Evolutionary conservation across 202 grass and related monocot genomes (phyloP), one percentile per base, ranked within the genome.

Genomic region (Thinopyrum obtusiflorum): DNA sequence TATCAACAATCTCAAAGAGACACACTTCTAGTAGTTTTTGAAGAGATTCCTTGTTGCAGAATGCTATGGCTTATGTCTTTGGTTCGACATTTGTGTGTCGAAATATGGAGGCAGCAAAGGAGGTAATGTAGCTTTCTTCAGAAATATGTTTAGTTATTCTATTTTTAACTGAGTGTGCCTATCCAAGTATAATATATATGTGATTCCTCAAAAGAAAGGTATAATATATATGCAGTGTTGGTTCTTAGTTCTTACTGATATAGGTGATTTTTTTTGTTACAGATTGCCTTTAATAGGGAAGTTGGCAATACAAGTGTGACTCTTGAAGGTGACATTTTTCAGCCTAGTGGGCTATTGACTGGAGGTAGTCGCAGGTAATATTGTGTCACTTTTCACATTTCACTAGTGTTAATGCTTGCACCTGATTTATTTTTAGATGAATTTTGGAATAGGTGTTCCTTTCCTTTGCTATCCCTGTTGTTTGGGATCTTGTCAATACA

Each of bases 51-150:
- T 83, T 83, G 14, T 87, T 91, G 66, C 89, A 98, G 96, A 94
- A 98, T 88, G 96, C 96, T 65, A 89, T 98, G 84, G 40, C 88
- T 66, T 94, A 73, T 79, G 90, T 92, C 40, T 98, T 98, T 82
- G 97, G 97, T 69, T 92, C 90, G 32, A 90, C 97, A 87, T 98
- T 98, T 92, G 93, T 98, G 42, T 98, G 97, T 69, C 77, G 64
- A 80, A 89, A 89, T 88, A 92, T 72, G 44, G 88, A 96, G 75
- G 85, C 88, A 29, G 97, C 97, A 81, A 98, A 98, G 75, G 91
- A 98, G 90, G 97, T 98, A 91, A n/a, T 46, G 46, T 27, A 79
- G 33, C 29, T 40, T 82, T 70, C 24, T 81, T 69, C 18, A 78
- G 62, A 29, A 72, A 39, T 53, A 69, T 6, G 27, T 86, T 29